Evolutionary conservation across 1,284 basidiomycete genomes (phyloP).

Genomic region (Cryptococcus sp.): DNA sequence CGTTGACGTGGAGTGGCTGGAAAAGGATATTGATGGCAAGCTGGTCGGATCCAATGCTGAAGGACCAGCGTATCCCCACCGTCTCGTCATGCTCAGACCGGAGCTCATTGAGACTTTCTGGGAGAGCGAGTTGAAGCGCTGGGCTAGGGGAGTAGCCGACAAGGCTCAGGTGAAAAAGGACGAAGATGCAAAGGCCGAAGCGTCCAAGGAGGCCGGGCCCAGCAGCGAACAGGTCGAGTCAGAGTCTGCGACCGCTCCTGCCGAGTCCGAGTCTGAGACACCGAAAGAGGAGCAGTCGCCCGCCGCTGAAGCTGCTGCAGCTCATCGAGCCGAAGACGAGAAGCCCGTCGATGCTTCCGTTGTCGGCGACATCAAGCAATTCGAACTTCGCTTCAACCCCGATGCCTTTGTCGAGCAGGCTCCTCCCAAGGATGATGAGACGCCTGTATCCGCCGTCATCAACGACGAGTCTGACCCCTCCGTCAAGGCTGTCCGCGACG

Average conservation of each 20-base stretch:
- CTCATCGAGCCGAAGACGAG: slow-evolving; percentile 32
- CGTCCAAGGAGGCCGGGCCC: slow-evolving; percentile 17
- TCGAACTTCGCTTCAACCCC: slow-evolving; percentile 60
- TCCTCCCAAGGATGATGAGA: slow-evolving; percentile 30
- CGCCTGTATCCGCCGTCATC: slow-evolving; percentile 14
- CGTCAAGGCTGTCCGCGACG: slow-evolving; percentile 59
- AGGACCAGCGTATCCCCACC: slow-evolving; percentile 56
- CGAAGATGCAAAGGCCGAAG: slow-evolving; percentile 26
- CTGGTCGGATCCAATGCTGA: slow-evolving; percentile 33
- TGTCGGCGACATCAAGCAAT: slow-evolving; percentile 46
- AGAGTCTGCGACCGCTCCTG: slow-evolving; percentile 33
- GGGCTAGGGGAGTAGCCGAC: slow-evolving; percentile 56
- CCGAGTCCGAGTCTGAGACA: slow-evolving; percentile 51
- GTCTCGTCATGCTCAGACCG: slow-evolving; percentile 60
- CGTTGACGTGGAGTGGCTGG: slow-evolving; percentile 61
- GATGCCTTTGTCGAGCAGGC: slow-evolving; percentile 60
- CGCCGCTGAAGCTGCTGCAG: slow-evolving; percentile 30
- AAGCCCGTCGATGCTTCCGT: slow-evolving; percentile 29
- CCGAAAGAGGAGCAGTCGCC: slow-evolving; percentile 40
- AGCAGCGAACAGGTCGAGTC: slow-evolving; percentile 26
- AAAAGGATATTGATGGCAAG: slow-evolving; percentile 55
- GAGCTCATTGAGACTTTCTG: slow-evolving; percentile 60
- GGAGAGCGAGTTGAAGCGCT: slow-evolving; percentile 58
- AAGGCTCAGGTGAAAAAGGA: slow-evolving; percentile 21
- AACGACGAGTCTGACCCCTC: slow-evolving; percentile 57